Conservation (phyloP, 1,139 yeast species). For the Magnusiomyces suaveolens region DNA sequence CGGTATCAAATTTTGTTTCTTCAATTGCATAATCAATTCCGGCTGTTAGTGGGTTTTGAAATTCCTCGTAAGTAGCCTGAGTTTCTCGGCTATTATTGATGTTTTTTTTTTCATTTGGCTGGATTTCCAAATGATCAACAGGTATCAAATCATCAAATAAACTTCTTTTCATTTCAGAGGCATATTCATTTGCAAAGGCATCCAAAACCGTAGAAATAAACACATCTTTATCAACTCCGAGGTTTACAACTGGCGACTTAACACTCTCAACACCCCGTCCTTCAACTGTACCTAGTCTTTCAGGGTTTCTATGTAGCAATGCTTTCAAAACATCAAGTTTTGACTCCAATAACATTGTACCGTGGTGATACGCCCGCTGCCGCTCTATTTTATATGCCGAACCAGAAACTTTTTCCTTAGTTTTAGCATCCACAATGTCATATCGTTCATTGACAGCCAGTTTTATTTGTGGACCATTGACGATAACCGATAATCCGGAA, state of each 20-base stretch:
- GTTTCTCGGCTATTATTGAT: neutral
- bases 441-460: slow-evolving; percentile 59
- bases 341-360: slow-evolving; percentile 80
- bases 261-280: slow-evolving; percentile 70
- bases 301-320: slow-evolving; percentile 43
- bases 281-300: slow-evolving; percentile 40
- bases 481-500: slow-evolving; percentile 6
- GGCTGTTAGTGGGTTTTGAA: slow-evolving; percentile 12
- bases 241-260: slow-evolving; percentile 62
- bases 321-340: slow-evolving; percentile 48
- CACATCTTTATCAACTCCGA: slow-evolving; percentile 38
- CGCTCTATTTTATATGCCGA: slow-evolving; percentile 80
- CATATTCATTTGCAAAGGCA: slow-evolving; percentile 38
- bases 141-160: slow-evolving; percentile 1
- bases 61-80: neutral
- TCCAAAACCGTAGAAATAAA: slow-evolving; percentile 42
- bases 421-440: slow-evolving; percentile 51
- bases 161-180: slow-evolving; percentile 3
- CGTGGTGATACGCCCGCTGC: slow-evolving; percentile 88
- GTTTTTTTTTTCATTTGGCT: neutral
- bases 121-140: neutral
- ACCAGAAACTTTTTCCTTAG: slow-evolving; percentile 62
- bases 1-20: neutral
- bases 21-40: slow-evolving; percentile 17
- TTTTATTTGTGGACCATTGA: slow-evolving; percentile 28